Evolutionary conservation across 371 early-diverging fungal species (phyloP), one percentile per base, ranked within the genome.

Genomic region (Syncephalastrum monosporum): DNA sequence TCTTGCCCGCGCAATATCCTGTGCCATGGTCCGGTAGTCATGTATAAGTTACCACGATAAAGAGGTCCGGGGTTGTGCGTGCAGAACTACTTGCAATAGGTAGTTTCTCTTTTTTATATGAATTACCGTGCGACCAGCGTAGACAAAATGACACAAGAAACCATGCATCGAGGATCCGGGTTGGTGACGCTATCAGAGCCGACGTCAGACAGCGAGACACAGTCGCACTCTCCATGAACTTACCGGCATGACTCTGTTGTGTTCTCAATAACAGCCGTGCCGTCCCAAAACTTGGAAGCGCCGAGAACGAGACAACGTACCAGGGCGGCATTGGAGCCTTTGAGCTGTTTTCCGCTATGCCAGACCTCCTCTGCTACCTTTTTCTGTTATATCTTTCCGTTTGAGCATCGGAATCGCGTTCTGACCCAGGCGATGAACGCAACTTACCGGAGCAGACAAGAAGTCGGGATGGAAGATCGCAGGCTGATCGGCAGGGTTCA

Each of bases 101-200:
- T 21, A 4, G 23, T 46, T 15, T 46, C 47, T 23, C 15, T 19
- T 46, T 29, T 41, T 23, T 53, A 41, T 43, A 42, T 24, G 24
- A 42, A 47, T 54, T 84, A 69, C 54, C 83, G 73, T n/a, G 87
- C 79, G 21, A 87, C 74, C 48, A 89, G 53, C 14, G 74, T 77
- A 14, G 83, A 79, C 1, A 82, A 67, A 42, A 86, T 67, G 3
- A 82, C 68, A 56, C 84, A 84, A 33, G 82, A 75, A 23, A 85
- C 71, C 63, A 85, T 65, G 56, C 85, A 86, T 4, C 87, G 72
- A 43, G 84, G 85, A 60, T 89, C 87, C n/a, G 86, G 83, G 51
- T 86, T 87, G 6, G 87, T 85, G 38, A 84, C 76, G 10, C 56
- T 38, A 42, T 42, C 56, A 48, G 10, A 33, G 10, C 8, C 3